Evolutionary conservation across 108 stramenopile species (phyloP), one percentile per base, ranked within the genome.

Genomic region (Cyclotella sp.): DNA sequence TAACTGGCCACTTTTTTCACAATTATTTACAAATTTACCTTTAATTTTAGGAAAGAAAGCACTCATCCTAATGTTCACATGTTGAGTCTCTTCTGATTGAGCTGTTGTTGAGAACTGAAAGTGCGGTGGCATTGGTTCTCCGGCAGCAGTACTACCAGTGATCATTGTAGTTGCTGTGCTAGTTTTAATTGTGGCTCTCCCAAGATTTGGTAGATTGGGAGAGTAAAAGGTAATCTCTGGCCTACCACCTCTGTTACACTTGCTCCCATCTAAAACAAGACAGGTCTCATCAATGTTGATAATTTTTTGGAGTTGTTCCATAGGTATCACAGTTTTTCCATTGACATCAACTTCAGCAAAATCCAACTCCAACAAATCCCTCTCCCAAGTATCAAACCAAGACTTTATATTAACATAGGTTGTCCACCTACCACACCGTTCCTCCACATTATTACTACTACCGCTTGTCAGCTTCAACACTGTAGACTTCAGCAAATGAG

Each of bases 371-470:
- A 74, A 26, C 40, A 34, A 34, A 34, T 43, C 40, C 15, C 60
- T 63, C 52, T 39, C 73, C 73, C 63, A 74, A 40, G 15, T 54
- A 24, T 74, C 34, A 54, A 74, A 63, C 73, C 62, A 64, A 34
- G 11, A 24, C 51, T 42, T 53, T 28, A 74, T n/a, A 55, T 64
- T 55, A 21, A 39, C 6, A 64, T 74, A 63, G 10, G 62, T 73
- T 13, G 49, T 73, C 72, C 62, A 73, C 9, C 61, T 30, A 22
- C 34, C 18, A 19, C 52, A 12, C 21, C 63, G 29, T 24, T 74
- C 62, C 26, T 74, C 53, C n/a, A 24, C 63, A 64, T 53, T 54
- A 21, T 64, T 59, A 4, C 19, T 27, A 10, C 58, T 21, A 16
- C 58, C 28, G 3, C 58, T 26, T 59, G 58, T 59, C 1, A 59